A percentile compares a stretch with the other conserved stretches of the same genome.
phyloP scores from a whole-genome alignment of 768 basidiomycete genomes.

The Coprinopsis strossmayeri region DNA sequence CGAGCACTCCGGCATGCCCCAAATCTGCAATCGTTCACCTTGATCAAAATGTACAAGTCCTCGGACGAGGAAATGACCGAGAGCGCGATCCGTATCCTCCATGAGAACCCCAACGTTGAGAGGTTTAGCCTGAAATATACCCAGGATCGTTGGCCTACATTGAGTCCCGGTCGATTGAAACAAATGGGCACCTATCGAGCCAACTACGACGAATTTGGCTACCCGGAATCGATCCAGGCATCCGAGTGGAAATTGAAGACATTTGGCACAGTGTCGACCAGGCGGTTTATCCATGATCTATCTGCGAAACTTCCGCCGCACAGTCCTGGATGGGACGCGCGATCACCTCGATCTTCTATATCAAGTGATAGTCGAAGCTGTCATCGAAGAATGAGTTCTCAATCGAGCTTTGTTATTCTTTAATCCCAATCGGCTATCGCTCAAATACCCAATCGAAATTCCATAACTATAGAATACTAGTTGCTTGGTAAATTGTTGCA shows the following conservation, averaged over 20 bases:
- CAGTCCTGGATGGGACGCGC: constrained; percentile 10
- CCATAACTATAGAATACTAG: too few species aligned
- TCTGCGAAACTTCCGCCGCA: constrained; percentile 1
- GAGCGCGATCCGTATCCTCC: constrained; percentile 22
- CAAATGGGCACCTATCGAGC: constrained; percentile 24
- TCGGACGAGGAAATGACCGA: constrained; percentile 28
- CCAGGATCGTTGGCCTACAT: constrained; percentile 30
- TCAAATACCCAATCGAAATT: too few species aligned
- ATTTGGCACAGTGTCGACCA: constrained; percentile 6
- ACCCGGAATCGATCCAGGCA: constrained; percentile 4
- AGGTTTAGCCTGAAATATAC: constrained; percentile 26
- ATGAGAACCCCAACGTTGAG: constrained; percentile 25
- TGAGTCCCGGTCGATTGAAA: constrained; percentile 23
- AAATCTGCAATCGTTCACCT: constrained; percentile 24
- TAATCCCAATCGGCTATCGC: too few species aligned
- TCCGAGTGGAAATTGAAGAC: constrained; percentile 3
- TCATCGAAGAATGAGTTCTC: constrained; percentile 6
- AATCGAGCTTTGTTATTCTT: constrained; percentile 5
- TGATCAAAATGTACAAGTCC: constrained; percentile 30
- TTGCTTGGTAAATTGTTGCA: too few species aligned
- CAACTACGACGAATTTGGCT: constrained; percentile 13
- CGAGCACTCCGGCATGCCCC: constrained; percentile 21
- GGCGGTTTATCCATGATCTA: constrained; percentile 2
- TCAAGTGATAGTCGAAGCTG: constrained; percentile 11
- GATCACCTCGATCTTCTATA: constrained; percentile 9